Evolutionary conservation across 1,284 basidiomycete species (phyloP), one percentile per base, ranked within the genome.

Genomic region (Schizophyllum amplum): DNA sequence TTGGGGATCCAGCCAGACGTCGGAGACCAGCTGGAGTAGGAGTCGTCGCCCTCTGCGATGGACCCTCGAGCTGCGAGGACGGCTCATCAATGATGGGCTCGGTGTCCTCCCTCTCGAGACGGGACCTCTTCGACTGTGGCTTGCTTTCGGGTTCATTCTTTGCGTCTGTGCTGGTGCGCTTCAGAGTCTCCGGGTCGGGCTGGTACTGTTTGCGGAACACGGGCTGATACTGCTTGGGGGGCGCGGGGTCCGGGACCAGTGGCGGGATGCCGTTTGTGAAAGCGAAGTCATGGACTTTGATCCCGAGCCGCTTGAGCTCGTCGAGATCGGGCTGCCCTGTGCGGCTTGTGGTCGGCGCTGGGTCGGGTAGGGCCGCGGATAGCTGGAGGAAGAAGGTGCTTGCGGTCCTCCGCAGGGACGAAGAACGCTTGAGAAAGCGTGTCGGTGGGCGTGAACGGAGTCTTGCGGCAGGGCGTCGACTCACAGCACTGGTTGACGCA

Each of bases 251-350:
- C 17, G 33, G 4, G 33, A 42, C 33, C 13, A 88, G 75, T 9
- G 83, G 82, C 5, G 85, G 83, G 46, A 86, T 70, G 25, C 69
- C 79, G 68, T 75, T 83, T 68, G 87, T 82, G 69, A 82, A 84
- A 22, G 80, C 84, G 72, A 84, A 89, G 70, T 88, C 86, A 71
- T 82, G 81, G 60, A 86, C 81, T 77, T 81, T 84, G 68, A 88
- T 77, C 21, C 83, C 82, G 22, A 77, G 59, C 51, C 66, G 67
- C 57, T 71, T 69, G 54, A 86, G 66, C 33, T 65, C 60, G 47
- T 72, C 68, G 15, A 65, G 61, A 13, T 71, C 67, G 11, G 75
- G 75, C 56, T 79, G 73, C 47, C 60, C 58, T 54, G 60, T 17
- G 33, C 33, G 33, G 11, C 13, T 6, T 5, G 33, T 2, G 17